These are phyloP conservation scores for Quercus ilex DNA, from an alignment of 306 rosid species.

Conservation along the genomic window DNA sequence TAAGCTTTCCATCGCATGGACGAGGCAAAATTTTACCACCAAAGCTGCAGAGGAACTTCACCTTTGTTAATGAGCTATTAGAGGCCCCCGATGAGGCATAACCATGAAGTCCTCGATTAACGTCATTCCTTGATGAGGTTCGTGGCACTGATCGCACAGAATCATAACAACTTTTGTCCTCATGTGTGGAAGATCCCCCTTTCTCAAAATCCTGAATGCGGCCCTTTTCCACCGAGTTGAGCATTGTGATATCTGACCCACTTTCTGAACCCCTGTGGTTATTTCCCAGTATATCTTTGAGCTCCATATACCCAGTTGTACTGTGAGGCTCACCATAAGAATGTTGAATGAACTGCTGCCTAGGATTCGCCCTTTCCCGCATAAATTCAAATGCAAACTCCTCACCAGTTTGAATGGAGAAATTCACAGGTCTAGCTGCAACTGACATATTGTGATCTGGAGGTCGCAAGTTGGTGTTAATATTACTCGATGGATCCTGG, in stretches of 20 bases:
- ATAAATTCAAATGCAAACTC: constrained; percentile 88
- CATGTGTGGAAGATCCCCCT: constrained; percentile 41
- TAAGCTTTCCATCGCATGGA: constrained; percentile 79
- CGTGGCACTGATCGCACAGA: constrained; percentile 48
- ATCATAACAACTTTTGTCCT: constrained; percentile 51
- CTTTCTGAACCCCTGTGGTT: constrained; percentile 60
- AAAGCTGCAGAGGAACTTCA: constrained; percentile 83
- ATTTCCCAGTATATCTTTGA: constrained; percentile 50
- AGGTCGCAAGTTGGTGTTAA: constrained; percentile 52
- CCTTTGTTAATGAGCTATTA: constrained; percentile 46
- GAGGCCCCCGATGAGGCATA: constrained; percentile 49
- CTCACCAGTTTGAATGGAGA: constrained; percentile 90
- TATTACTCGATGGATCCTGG: constrained; percentile 44
- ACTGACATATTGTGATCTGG: constrained; percentile 46
- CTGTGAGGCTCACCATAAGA: constrained; percentile 51
- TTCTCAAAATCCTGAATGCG: constrained; percentile 51
- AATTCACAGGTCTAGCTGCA: constrained; percentile 65
- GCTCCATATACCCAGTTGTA: constrained; percentile 54
- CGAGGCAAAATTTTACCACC: constrained; percentile 82
- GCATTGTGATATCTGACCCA: constrained; percentile 50
- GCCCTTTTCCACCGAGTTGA: constrained; percentile 46
- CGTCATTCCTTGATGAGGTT: constrained; percentile 58
- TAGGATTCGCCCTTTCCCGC: constrained; percentile 76
- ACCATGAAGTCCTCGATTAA: constrained; percentile 40
- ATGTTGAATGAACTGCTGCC: constrained; percentile 56